Percentiles rank a stretch among this genome's conserved stretches.
Conservation (phyloP, 352 stramenopile species). For the Detonula confervacea region DNA sequence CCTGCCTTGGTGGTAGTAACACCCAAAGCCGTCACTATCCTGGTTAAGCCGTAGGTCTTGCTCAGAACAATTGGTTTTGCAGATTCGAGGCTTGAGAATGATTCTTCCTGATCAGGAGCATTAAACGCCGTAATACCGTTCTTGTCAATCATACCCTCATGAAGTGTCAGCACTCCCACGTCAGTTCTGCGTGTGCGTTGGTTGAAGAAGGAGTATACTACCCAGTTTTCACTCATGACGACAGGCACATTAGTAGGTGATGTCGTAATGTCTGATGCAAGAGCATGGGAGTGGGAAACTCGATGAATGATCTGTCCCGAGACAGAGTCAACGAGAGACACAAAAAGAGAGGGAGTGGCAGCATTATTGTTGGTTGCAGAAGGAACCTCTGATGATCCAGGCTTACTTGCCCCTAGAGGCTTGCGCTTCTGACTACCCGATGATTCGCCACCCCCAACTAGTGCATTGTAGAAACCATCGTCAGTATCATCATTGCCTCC, state of each 20-base stretch:
- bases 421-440: constrained; percentile 64
- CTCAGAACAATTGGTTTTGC: constrained; percentile 92
- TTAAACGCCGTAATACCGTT: constrained; percentile 95
- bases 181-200: constrained; percentile 84
- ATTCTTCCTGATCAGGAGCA: constrained; percentile 88
- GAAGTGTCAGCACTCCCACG: constrained; percentile 88
- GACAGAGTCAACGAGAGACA: constrained; percentile 94
- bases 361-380: constrained; percentile 17
- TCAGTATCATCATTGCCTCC: constrained; percentile 13
- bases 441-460: constrained; percentile 37
- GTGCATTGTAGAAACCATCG: constrained; percentile 50
- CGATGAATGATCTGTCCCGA: constrained; percentile 93
- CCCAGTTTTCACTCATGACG: constrained; percentile 92
- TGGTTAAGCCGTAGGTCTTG: constrained; percentile 93
- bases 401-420: constrained; percentile 60
- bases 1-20: constrained; percentile 92
- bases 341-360: constrained; percentile 80
- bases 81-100: constrained; percentile 91
- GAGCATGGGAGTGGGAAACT: constrained; percentile 87
- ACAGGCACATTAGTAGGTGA: constrained; percentile 66
- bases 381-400: constrained; percentile 28
- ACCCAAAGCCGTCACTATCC: constrained; percentile 90
- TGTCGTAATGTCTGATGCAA: constrained; percentile 21
- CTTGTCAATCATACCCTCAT: constrained; percentile 95
- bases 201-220: constrained; percentile 97